phyloP scores from a whole-genome alignment of 1,139 yeast genomes.

The Blastobotrys persicus region DNA sequence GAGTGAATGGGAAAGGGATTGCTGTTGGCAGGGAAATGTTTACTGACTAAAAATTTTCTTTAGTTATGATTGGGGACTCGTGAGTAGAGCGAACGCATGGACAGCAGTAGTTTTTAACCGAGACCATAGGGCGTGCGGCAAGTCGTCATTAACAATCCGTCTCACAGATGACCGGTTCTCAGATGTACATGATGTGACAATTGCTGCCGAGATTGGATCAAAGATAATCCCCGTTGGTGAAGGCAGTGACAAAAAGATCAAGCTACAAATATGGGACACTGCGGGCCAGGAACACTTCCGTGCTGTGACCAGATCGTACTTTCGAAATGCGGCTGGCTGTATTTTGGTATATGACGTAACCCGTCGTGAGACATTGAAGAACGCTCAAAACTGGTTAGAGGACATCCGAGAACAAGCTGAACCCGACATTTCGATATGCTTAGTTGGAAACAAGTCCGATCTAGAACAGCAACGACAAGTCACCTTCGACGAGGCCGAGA shows the following conservation, averaged over 20 bases:
- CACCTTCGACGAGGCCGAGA: constrained; percentile 74
- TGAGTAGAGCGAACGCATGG: constrained; percentile 15
- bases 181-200: constrained; percentile 38
- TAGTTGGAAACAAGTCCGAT: constrained; percentile 85
- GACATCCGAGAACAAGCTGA: constrained; percentile 84
- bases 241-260: constrained; percentile 21
- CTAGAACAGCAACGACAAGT: constrained; percentile 71
- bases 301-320: constrained; percentile 82
- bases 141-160: constrained; percentile 38
- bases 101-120: neutral
- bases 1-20: too few relatives aligned
- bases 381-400: constrained; percentile 47
- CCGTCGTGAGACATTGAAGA: constrained; percentile 51
- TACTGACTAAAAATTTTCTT: neutral
- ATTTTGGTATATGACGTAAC: constrained; percentile 85
- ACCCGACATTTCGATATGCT: constrained; percentile 69
- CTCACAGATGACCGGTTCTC: constrained; percentile 39
- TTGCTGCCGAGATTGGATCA: constrained; percentile 41
- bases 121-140: constrained; percentile 40
- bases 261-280: constrained; percentile 54
- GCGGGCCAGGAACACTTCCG: constrained; percentile 96
- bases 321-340: constrained; percentile 81
- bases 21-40: neutral
- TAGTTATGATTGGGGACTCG: constrained; percentile 32
- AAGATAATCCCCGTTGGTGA: constrained; percentile 35